Conservation (phyloP, 495 filamentous ascomycete genomes). For the Astrocystis sublimbata region DNA sequence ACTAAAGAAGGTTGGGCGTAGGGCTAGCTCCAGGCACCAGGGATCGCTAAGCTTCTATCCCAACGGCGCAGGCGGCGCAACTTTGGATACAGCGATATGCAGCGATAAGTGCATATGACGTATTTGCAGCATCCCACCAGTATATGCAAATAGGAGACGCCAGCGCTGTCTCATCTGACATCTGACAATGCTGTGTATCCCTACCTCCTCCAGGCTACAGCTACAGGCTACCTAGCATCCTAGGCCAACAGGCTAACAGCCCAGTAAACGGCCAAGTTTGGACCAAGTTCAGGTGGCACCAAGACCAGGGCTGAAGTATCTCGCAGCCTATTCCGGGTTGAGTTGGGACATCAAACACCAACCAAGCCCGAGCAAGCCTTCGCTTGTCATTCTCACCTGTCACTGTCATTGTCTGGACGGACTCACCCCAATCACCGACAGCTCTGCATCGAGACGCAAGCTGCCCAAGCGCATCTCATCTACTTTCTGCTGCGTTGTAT, state of each 20-base stretch:
- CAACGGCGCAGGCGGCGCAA: too few relatives aligned
- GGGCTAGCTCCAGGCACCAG: background rate
- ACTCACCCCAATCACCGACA: background rate
- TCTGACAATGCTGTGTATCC: background rate
- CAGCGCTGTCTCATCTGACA: background rate
- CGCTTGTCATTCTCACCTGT: too few relatives aligned
- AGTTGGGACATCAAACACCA: slow-evolving; percentile 9
- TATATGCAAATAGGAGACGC: slow-evolving; percentile 7
- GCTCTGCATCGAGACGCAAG: background rate
- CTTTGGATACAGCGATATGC: background rate
- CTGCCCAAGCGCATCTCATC: too few relatives aligned
- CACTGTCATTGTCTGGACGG: too few relatives aligned
- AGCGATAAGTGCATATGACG: background rate
- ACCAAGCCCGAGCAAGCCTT: too few relatives aligned
- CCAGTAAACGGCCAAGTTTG: too few relatives aligned
- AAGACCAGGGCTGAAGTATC: background rate
- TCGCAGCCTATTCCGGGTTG: background rate
- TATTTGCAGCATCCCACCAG: background rate
- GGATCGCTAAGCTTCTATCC: too few relatives aligned
- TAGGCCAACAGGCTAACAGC: too few relatives aligned
- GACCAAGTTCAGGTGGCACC: background rate
- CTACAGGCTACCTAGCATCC: too few relatives aligned
- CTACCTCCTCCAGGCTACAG: background rate
- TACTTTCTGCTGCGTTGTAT: background rate
- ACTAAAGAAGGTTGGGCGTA: background rate